A percentile compares a stretch with the other conserved stretches of the same genome.
These are phyloP conservation scores for Ajuga reptans DNA, from an alignment of 305 asterid species.

Conservation along the genomic window DNA sequence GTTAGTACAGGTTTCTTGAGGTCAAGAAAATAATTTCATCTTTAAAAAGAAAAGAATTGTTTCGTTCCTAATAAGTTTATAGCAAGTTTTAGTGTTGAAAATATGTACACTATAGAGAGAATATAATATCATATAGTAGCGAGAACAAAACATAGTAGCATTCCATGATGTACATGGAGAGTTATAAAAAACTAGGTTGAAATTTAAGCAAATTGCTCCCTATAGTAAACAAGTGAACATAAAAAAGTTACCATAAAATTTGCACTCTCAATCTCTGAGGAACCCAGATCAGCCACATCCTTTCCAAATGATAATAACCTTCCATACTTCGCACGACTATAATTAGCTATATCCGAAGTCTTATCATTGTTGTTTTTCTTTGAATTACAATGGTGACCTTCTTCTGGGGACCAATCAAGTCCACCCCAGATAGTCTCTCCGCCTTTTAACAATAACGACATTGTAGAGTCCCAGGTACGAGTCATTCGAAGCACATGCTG, in stretches of 20 bases:
- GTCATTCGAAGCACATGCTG: conserved; percentile 69
- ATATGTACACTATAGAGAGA: too few relatives aligned
- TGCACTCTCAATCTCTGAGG: conserved; percentile 48
- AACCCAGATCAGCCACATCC: conserved; percentile 43
- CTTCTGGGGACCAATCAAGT: conserved; percentile 89
- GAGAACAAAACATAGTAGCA: neutral
- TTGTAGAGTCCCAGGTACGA: conserved; percentile 81
- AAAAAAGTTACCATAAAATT: conserved; percentile 56
- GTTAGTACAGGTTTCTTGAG: neutral
- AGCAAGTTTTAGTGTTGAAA: neutral
- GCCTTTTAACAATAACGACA: conserved; percentile 79
- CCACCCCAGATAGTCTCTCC: conserved; percentile 85
- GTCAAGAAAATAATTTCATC: neutral
- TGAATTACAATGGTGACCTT: conserved; percentile 42
- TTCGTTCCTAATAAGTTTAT: neutral
- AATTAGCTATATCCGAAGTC: conserved; percentile 23
- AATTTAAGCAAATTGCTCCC: conserved; percentile 7
- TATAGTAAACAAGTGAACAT: conserved; percentile 10
- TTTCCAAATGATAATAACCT: conserved; percentile 69
- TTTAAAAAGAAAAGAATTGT: neutral
- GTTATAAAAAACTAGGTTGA: neutral
- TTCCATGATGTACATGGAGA: neutral
- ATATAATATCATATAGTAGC: neutral
- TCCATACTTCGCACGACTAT: conserved; percentile 42
- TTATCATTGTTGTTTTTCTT: conserved; percentile 34